A percentile compares a stretch with the other conserved stretches of the same genome.
These are phyloP conservation scores for Mucor sp. DNA, from an alignment of 371 early-diverging fungal species.

Conservation along the genomic window DNA sequence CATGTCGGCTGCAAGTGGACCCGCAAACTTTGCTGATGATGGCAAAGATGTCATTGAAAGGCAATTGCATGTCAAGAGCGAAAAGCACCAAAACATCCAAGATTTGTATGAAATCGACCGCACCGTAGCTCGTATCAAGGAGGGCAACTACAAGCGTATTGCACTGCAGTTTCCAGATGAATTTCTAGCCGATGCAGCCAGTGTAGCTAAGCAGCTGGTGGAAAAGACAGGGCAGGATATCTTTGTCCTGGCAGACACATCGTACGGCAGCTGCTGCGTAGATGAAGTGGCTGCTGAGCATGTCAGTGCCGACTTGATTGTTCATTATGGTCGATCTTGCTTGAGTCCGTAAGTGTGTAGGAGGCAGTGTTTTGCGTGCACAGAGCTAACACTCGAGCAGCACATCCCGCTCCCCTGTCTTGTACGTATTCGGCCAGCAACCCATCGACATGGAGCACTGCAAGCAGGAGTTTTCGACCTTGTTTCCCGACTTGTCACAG, in stretches of 20 bases:
- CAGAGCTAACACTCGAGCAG: constrained; percentile 30
- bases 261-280: constrained; percentile 96
- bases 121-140: constrained; percentile 54
- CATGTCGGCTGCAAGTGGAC: constrained; percentile 45
- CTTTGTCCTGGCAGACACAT: constrained; percentile 90
- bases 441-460: constrained; percentile 65
- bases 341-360: constrained; percentile 74
- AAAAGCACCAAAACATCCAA: constrained; percentile 36
- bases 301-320: constrained; percentile 76
- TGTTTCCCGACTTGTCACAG: constrained; percentile 39
- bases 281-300: constrained; percentile 96
- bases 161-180: constrained; percentile 96
- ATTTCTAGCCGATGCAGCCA: constrained; percentile 71
- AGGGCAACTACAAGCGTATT: constrained; percentile 58
- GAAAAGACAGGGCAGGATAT: constrained; percentile 50
- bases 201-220: constrained; percentile 57
- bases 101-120: constrained; percentile 71
- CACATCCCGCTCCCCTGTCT: constrained; percentile 78
- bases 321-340: constrained; percentile 94
- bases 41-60: constrained; percentile 65
- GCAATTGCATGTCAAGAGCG: constrained; percentile 48
- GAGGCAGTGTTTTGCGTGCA: no score
- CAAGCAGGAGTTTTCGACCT: constrained; percentile 40
- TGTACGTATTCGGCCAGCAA: constrained; percentile 84
- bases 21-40: constrained; percentile 68